phyloP scores from a whole-genome alignment of 2,329 filamentous ascomycete species.

The Colletotrichum aenigma region DNA sequence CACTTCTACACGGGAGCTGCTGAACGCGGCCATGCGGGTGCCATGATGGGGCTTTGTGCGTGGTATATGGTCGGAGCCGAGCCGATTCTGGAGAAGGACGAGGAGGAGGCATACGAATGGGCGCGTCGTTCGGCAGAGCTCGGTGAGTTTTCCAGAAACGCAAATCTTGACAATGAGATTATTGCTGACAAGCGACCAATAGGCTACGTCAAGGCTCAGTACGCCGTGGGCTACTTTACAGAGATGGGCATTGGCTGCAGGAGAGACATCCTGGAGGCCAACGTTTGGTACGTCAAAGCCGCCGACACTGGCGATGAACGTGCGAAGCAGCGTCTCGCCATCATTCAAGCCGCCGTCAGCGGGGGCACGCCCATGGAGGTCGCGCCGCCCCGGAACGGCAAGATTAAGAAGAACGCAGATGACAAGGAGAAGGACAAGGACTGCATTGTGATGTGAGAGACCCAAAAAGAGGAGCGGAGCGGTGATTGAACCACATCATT shows the following conservation, averaged over 20 bases:
- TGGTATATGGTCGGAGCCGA: slow-evolving; percentile 98
- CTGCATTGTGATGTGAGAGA: slow-evolving; percentile 61
- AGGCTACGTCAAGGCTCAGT: slow-evolving; percentile 81
- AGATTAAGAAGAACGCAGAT: slow-evolving; percentile 54
- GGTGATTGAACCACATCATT: not conserved
- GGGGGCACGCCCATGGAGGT: slow-evolving; percentile 63
- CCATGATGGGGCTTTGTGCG: slow-evolving; percentile 98
- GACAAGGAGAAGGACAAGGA: slow-evolving; percentile 64
- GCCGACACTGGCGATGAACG: slow-evolving; percentile 91
- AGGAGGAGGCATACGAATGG: slow-evolving; percentile 97
- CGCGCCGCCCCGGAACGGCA: slow-evolving; percentile 53
- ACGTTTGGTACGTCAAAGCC: slow-evolving; percentile 97
- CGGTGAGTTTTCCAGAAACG: slow-evolving; percentile 60
- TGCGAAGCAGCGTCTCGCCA: slow-evolving; percentile 83
- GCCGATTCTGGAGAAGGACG: slow-evolving; percentile 90
- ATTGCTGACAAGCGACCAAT: slow-evolving; percentile 17
- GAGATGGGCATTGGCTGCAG: slow-evolving; percentile 98
- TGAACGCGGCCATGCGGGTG: slow-evolving; percentile 79
- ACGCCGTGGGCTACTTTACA: slow-evolving; percentile 95
- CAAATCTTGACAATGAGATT: not conserved
- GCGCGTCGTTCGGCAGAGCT: slow-evolving; percentile 83
- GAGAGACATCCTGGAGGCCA: slow-evolving; percentile 92
- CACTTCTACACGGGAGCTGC: slow-evolving; percentile 97
- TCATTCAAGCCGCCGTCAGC: slow-evolving; percentile 82
- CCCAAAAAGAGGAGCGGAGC: not conserved